Percentiles rank a stretch among this genome's conserved stretches.
These are phyloP conservation scores for Rhodamnia rubescens DNA, from an alignment of 345 rosid species.

Conservation along the genomic window DNA sequence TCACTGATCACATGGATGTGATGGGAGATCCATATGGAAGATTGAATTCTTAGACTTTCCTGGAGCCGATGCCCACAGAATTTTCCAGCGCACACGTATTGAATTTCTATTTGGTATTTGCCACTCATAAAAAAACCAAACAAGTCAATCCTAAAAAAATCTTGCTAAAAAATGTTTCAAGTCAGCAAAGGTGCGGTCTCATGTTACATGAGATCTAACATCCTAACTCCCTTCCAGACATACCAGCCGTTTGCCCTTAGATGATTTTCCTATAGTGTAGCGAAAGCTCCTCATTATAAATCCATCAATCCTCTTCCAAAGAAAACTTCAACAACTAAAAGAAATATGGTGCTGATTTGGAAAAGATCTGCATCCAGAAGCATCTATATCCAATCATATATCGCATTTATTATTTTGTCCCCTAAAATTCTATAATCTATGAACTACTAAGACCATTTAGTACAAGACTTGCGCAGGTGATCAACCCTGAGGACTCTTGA, in stretches of 20 bases:
- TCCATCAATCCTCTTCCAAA: not conserved
- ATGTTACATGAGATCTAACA: not conserved
- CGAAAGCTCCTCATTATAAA: not conserved
- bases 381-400: not conserved
- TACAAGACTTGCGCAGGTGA: not conserved
- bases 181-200: not conserved
- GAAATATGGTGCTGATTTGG: not conserved
- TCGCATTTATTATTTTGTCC: not conserved
- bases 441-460: not conserved
- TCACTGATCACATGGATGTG: not conserved
- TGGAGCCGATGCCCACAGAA: not conserved
- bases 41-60: not conserved
- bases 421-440: not conserved
- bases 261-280: not conserved
- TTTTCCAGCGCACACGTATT: not conserved
- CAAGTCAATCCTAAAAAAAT: not conserved
- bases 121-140: not conserved
- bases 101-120: not conserved
- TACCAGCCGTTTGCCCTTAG: not conserved
- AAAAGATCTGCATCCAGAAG: not conserved
- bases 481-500: not conserved
- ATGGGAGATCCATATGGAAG: not conserved
- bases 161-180: not conserved
- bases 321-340: not conserved
- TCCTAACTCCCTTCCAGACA: not conserved